A percentile compares a stretch with the other conserved stretches of the same genome.
phyloP scores from a whole-genome alignment of 2,329 filamentous ascomycete genomes.

The Verticillium klebahnii region DNA sequence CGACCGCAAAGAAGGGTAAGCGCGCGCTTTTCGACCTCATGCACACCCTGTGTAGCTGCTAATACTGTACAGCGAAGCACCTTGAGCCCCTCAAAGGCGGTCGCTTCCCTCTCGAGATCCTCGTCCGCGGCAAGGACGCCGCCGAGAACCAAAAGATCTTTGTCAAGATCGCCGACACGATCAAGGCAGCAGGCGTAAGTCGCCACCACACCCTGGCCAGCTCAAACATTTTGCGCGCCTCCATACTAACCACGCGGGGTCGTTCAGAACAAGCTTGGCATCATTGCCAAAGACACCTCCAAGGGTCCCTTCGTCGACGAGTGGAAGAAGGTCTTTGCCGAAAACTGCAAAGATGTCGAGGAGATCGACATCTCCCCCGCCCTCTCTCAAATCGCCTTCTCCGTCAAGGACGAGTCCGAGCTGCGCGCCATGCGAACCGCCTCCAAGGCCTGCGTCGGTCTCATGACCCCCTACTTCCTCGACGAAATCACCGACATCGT shows the following conservation, averaged over 20 bases:
- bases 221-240: background rate
- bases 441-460: constrained; percentile 85
- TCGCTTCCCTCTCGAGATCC: constrained; percentile 86
- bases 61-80: constrained; percentile 69
- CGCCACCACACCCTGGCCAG: background rate
- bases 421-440: constrained; percentile 91
- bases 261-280: constrained; percentile 78
- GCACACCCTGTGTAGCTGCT: background rate
- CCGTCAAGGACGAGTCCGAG: constrained; percentile 93
- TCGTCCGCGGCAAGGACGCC: constrained; percentile 87
- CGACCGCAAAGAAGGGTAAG: constrained; percentile 92
- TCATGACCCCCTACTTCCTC: constrained; percentile 95
- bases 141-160: constrained; percentile 91
- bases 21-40: background rate
- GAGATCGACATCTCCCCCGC: constrained; percentile 82
- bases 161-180: constrained; percentile 73
- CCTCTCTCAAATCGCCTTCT: constrained; percentile 77
- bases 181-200: constrained; percentile 82
- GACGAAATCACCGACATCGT: constrained; percentile 97
- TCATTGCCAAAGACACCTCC: constrained; percentile 78
- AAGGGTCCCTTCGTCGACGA: constrained; percentile 90
- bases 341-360: constrained; percentile 79
- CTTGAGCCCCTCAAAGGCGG: constrained; percentile 88
- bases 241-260: constrained; percentile 1
- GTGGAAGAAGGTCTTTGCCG: constrained; percentile 81